These are phyloP conservation scores for Vanilla planifolia DNA, from an alignment of 106 monocot genomes.

Conservation along the genomic window DNA sequence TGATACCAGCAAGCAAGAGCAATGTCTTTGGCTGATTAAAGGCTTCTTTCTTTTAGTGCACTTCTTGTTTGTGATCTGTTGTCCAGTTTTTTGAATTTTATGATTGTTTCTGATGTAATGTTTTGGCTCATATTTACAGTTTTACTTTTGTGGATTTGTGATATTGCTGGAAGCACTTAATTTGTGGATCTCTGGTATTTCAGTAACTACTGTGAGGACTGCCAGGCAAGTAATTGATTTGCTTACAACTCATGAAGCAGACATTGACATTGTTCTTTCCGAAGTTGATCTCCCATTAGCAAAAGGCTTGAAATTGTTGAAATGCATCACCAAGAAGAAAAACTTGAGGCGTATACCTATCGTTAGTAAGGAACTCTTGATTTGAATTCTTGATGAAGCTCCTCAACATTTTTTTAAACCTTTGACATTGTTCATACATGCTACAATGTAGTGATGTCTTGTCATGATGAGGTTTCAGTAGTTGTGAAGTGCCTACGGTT, in stretches of 20 bases:
- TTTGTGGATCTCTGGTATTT: slow-evolving; percentile 5
- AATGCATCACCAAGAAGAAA: slow-evolving; percentile 46
- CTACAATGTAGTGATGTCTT: slow-evolving; percentile 53
- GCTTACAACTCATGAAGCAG: slow-evolving; percentile 36
- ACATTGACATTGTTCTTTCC: slow-evolving; percentile 62
- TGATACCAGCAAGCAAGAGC: too few relatives aligned
- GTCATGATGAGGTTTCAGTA: slow-evolving; percentile 63
- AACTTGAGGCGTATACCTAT: slow-evolving; percentile 58
- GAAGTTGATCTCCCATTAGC: slow-evolving; percentile 60
- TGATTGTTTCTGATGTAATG: too few relatives aligned
- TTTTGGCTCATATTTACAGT: background rate
- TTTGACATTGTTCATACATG: background rate
- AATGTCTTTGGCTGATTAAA: too few relatives aligned
- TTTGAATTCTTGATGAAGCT: background rate
- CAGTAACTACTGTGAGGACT: slow-evolving; percentile 60
- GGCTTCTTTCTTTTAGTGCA: too few relatives aligned
- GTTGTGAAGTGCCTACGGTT: slow-evolving; percentile 68
- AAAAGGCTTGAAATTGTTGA: slow-evolving; percentile 67
- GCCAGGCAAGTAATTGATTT: slow-evolving; percentile 63
- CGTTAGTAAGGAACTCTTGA: slow-evolving; percentile 36
- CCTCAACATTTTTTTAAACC: background rate
- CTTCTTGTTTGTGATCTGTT: too few relatives aligned
- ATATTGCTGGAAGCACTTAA: slow-evolving; percentile 37
- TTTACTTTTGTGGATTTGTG: slow-evolving; percentile 6
- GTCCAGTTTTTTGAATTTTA: too few relatives aligned